phyloP scores from a whole-genome alignment of 108 stramenopile species.

The Craspedostauros australis region DNA sequence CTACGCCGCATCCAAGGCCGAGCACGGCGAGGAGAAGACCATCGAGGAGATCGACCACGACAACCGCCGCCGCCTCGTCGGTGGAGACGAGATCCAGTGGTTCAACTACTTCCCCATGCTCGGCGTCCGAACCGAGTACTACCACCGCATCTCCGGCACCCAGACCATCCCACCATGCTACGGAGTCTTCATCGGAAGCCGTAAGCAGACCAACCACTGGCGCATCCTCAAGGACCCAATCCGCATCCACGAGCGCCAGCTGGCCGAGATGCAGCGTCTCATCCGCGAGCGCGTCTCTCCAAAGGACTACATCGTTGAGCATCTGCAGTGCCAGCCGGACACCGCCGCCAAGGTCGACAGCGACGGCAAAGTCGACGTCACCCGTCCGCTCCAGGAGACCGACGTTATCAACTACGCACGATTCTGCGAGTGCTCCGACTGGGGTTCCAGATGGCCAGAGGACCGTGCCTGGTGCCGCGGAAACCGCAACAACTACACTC shows the following conservation, averaged over 20 bases:
- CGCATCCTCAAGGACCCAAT: conserved; percentile 37
- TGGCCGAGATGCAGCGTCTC: conserved; percentile 24
- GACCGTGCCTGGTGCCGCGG: conserved; percentile 31
- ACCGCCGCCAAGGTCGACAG: conserved; percentile 21
- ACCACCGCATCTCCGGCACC: conserved; percentile 15
- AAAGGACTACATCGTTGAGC: conserved; percentile 6
- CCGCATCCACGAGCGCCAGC: conserved; percentile 22
- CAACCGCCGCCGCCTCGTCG: conserved; percentile 12
- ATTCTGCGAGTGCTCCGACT: conserved; percentile 42
- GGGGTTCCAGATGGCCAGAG: conserved; percentile 25
- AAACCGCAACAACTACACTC: conserved; percentile 10
- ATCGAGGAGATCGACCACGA: conserved; percentile 2
- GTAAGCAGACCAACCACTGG: conserved; percentile 17
- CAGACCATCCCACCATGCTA: conserved; percentile 42
- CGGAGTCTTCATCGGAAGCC: background rate
- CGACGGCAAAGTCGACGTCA: conserved; percentile 13
- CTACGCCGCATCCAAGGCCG: background rate
- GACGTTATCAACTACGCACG: conserved; percentile 14
- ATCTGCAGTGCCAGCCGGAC: conserved; percentile 16
- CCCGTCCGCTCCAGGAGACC: conserved; percentile 28
- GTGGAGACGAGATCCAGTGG: conserved; percentile 18
- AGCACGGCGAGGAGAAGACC: background rate
- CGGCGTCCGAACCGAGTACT: conserved; percentile 27
- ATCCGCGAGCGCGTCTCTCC: conserved; percentile 35
- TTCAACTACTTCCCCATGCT: conserved; percentile 32